Conservation (phyloP, 106 monocot species). For the Alisma plantagoaquatica region DNA sequence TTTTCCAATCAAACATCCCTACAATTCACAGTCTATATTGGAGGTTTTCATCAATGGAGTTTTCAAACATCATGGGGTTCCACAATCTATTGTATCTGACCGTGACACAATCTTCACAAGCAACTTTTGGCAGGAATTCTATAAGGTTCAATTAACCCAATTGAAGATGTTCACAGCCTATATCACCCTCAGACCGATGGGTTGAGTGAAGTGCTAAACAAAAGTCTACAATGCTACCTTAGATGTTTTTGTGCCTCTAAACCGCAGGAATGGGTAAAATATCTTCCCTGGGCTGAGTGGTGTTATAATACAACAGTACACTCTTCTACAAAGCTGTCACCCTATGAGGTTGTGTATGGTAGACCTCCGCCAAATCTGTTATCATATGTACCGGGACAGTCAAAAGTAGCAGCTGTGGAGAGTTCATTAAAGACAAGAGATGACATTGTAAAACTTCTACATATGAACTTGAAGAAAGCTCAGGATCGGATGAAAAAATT, state of each 20-base stretch:
- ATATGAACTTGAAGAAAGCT: background rate
- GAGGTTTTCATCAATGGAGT: background rate
- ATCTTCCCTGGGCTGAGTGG: background rate
- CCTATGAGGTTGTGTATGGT: constrained; percentile 14
- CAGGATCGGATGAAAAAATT: constrained; percentile 10
- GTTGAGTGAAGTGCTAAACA: background rate
- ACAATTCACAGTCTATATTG: background rate
- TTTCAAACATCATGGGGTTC: background rate
- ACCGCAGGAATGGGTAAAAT: background rate
- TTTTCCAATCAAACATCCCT: background rate
- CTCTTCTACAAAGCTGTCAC: background rate
- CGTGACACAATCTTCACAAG: background rate
- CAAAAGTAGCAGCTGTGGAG: background rate
- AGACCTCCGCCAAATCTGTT: background rate
- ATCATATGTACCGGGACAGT: background rate
- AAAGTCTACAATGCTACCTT: constrained; percentile 4
- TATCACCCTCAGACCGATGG: constrained; percentile 6
- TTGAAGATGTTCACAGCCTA: background rate
- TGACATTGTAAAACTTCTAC: background rate
- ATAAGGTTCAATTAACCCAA: background rate
- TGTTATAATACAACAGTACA: constrained; percentile 12
- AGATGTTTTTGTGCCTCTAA: background rate
- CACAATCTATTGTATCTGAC: background rate
- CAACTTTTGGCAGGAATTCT: background rate
- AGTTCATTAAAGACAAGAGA: background rate